Conservation (phyloP, 345 rosid species). For the Atalantia buxifolia region DNA sequence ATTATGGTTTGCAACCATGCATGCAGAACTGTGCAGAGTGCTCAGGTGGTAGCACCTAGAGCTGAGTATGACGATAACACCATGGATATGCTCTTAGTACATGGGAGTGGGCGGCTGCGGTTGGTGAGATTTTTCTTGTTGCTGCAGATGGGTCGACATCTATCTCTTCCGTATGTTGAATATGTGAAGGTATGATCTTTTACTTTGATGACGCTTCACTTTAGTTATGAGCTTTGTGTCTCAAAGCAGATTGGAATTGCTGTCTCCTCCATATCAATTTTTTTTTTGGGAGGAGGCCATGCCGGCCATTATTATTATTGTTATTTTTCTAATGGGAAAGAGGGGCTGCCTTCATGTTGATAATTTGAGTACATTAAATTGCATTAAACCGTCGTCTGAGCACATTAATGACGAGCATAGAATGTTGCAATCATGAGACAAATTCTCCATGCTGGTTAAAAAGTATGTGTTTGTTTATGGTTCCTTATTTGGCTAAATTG, state of each 20-base stretch:
- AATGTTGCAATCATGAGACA: not conserved
- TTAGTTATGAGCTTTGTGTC: not conserved
- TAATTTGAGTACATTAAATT: not conserved
- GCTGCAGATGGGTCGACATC: slow-evolving; percentile 84
- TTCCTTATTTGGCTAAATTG: not conserved
- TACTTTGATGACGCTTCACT: not conserved
- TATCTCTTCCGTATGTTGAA: slow-evolving; percentile 91
- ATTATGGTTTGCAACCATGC: slow-evolving; percentile 96
- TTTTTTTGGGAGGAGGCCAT: not conserved
- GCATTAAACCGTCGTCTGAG: not conserved
- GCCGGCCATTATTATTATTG: not conserved
- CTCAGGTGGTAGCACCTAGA: slow-evolving; percentile 93
- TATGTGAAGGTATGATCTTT: slow-evolving; percentile 70
- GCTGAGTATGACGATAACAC: slow-evolving; percentile 86
- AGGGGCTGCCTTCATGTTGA: not conserved
- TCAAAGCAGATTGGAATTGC: not conserved
- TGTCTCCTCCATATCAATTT: not conserved
- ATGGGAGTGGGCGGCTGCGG: slow-evolving; percentile 84
- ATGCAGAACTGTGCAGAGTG: slow-evolving; percentile 92
- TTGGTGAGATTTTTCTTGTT: slow-evolving; percentile 79
- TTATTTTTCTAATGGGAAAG: not conserved
- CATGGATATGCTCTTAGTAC: slow-evolving; percentile 89
- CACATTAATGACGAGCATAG: not conserved
- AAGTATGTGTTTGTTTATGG: not conserved
- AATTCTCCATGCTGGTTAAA: not conserved